These are phyloP conservation scores for Zygosaccharomyces bisporus DNA, from an alignment of 805 yeast genomes.

Conservation along the genomic window DNA sequence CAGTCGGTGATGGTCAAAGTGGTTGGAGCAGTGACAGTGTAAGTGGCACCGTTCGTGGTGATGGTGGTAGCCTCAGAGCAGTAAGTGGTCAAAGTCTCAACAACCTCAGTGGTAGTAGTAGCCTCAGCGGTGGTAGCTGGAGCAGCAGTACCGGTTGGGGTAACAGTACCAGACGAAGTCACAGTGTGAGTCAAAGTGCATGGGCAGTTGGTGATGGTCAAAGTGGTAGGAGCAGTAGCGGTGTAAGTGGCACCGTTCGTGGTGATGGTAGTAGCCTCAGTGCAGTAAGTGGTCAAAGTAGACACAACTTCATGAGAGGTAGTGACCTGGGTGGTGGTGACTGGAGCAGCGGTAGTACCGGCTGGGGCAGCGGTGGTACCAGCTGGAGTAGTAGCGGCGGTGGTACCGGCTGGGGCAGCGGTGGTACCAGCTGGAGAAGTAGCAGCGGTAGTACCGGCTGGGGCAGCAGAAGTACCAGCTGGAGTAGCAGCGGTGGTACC, in stretches of 20 bases:
- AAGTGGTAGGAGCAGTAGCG: constrained; percentile 1
- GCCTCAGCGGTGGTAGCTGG: neutral
- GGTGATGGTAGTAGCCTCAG: constrained; percentile 61
- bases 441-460: constrained; percentile 3
- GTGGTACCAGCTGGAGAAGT: neutral
- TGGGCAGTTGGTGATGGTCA: constrained; percentile 55
- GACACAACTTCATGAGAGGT: constrained; percentile 47
- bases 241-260: constrained; percentile 42
- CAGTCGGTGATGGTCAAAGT: constrained; percentile 83
- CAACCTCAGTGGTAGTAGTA: constrained; percentile 40
- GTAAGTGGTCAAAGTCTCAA: constrained; percentile 74
- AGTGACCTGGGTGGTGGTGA: neutral
- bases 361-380: neutral
- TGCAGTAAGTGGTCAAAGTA: constrained; percentile 79
- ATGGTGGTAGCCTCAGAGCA: constrained; percentile 73
- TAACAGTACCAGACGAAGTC: neutral
- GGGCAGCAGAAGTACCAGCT: neutral
- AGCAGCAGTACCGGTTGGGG: neutral
- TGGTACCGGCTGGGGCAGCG: neutral
- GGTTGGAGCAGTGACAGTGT: constrained; percentile 74
- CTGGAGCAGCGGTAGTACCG: neutral
- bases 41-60: constrained; percentile 61
- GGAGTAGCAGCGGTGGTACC: constrained; percentile 1
- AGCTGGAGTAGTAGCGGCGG: neutral
- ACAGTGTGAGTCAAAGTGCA: constrained; percentile 48